phyloP scores from a whole-genome alignment of 2,329 filamentous ascomycete species.

The Fusarium nygamai region DNA sequence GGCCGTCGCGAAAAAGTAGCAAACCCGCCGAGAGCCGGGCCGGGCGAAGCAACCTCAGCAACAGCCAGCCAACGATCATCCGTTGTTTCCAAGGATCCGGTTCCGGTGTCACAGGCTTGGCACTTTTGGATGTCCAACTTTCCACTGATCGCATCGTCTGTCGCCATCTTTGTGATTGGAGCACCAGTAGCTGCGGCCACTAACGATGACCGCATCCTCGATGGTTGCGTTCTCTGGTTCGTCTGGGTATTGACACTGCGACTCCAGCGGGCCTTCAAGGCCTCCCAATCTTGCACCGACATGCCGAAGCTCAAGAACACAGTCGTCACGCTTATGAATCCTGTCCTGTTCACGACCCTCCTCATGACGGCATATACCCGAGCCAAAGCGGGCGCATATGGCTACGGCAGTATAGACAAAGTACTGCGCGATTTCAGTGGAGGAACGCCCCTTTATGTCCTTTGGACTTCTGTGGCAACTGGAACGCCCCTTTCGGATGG shows the following conservation, averaged over 20 bases:
- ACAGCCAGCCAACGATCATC: conserved; percentile 13
- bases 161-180: conserved; percentile 50
- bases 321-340: conserved; percentile 56
- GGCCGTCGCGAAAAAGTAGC: conserved; percentile 11
- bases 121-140: conserved; percentile 38
- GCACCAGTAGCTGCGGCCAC: conserved; percentile 51
- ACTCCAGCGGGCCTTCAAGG: conserved; percentile 52
- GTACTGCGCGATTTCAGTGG: conserved; percentile 47
- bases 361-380: conserved; percentile 56
- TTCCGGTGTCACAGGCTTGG: conserved; percentile 14
- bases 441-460: conserved; percentile 48
- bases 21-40: not conserved
- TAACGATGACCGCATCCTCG: conserved; percentile 53
- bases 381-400: conserved; percentile 49
- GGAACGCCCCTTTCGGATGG: conserved; percentile 17
- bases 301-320: conserved; percentile 41
- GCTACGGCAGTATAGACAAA: conserved; percentile 42
- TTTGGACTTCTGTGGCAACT: conserved; percentile 46
- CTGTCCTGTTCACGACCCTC: conserved; percentile 59
- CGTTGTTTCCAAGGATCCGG: not conserved
- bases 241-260: conserved; percentile 58
- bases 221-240: conserved; percentile 59
- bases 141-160: conserved; percentile 43
- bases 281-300: not conserved
- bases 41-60: not conserved